Evolutionary conservation across 768 basidiomycete species (phyloP).

Genomic region (Sistotremastrum niveocremeum): DNA sequence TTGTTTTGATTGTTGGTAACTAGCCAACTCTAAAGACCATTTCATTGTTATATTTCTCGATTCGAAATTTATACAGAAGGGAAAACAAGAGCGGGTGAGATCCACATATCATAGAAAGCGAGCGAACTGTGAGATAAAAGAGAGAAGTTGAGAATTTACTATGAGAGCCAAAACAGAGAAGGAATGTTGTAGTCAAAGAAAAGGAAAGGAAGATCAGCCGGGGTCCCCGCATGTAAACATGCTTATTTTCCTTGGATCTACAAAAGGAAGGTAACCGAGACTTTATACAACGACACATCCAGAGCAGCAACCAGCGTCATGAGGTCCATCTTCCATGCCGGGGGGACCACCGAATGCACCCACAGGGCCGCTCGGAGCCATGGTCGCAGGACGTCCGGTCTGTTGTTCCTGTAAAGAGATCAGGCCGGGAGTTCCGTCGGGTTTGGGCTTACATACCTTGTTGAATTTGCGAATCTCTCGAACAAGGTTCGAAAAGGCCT

Average conservation of each 20-base stretch:
- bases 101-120: background rate
- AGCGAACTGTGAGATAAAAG: conserved; percentile 5
- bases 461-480: conserved; percentile 90
- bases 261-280: too few species aligned
- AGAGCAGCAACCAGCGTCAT: conserved; percentile 47
- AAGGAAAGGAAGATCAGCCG: background rate
- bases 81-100: too few species aligned
- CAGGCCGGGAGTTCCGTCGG: background rate
- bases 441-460: conserved; percentile 40
- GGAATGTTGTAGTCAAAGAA: conserved; percentile 6
- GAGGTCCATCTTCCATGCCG: conserved; percentile 35
- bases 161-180: background rate
- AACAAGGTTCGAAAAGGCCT: conserved; percentile 87
- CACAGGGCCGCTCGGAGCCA: conserved; percentile 32
- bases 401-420: conserved; percentile 47
- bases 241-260: too few species aligned
- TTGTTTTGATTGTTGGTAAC: too few species aligned
- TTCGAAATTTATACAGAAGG: too few species aligned
- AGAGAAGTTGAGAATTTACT: conserved; percentile 5
- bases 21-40: too few species aligned
- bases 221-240: too few species aligned
- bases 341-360: conserved; percentile 34
- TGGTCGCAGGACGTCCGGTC: conserved; percentile 46
- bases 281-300: conserved; percentile 48
- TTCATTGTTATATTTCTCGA: too few species aligned